phyloP scores from a whole-genome alignment of 176 grass and related monocot genomes.

The Lolium perenne region DNA sequence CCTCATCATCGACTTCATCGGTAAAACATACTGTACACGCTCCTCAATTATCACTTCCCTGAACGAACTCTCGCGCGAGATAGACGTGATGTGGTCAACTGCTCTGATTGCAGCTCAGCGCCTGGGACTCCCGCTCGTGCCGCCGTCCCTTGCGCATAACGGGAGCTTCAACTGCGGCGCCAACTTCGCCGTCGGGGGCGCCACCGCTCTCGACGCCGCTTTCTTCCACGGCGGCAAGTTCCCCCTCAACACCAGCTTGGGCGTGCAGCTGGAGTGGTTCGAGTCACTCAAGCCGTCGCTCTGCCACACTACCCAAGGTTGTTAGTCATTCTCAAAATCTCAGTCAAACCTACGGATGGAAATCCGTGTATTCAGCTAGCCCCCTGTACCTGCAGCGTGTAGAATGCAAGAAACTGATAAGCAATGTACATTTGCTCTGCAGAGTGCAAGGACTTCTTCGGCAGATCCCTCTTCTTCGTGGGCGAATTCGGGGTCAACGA shows the following conservation, averaged over 20 bases:
- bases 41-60: not conserved
- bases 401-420: not conserved
- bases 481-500: conserved; percentile 55
- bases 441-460: conserved; percentile 51
- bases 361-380: not conserved
- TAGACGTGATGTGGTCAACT: no score
- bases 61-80: not conserved
- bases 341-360: not conserved
- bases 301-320: conserved; percentile 44
- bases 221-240: conserved; percentile 43
- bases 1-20: conserved; percentile 70
- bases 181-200: conserved; percentile 53
- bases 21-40: not conserved
- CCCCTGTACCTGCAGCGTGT: not conserved
- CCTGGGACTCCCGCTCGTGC: conserved; percentile 47
- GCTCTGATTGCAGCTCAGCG: conserved; percentile 17
- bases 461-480: conserved; percentile 55
- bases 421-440: not conserved
- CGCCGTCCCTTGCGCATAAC: conserved; percentile 39
- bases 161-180: conserved; percentile 48
- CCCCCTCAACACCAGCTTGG: conserved; percentile 47
- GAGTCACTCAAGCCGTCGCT: conserved; percentile 51
- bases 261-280: conserved; percentile 58
- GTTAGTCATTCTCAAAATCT: not conserved
- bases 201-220: conserved; percentile 41